Conservation (phyloP, 73 alveolate species). For the Paramecium pentaurelia region DNA sequence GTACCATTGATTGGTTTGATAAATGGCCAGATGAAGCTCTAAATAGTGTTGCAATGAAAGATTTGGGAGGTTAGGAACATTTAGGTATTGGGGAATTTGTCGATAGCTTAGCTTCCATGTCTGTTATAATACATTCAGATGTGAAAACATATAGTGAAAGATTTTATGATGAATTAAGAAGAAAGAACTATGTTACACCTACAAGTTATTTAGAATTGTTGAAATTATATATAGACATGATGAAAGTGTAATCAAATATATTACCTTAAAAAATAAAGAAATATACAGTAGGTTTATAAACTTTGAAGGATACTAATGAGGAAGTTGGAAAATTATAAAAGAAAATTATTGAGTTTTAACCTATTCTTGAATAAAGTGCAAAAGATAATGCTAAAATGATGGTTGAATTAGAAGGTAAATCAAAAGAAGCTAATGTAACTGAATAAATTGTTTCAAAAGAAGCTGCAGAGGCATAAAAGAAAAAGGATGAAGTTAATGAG, state of each 20-base stretch:
- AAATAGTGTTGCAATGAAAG: constrained; percentile 97
- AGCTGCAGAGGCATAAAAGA: constrained; percentile 89
- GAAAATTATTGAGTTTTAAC: constrained; percentile 81
- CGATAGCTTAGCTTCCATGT: constrained; percentile 78
- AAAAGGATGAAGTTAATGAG: constrained; percentile 74
- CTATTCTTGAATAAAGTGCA: constrained; percentile 88
- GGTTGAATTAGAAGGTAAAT: constrained; percentile 90
- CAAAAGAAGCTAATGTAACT: constrained; percentile 89
- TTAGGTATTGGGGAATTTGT: constrained; percentile 75
- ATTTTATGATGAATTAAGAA: constrained; percentile 91
- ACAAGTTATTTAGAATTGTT: constrained; percentile 98
- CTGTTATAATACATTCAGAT: constrained; percentile 89
- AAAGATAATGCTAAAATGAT: constrained; percentile 91
- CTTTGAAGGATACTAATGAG: constrained; percentile 95
- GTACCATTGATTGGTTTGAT: constrained; percentile 95
- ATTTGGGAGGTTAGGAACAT: constrained; percentile 63
- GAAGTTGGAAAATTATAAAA: constrained; percentile 95
- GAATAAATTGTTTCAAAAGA: constrained; percentile 91
- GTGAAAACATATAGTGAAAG: constrained; percentile 79
- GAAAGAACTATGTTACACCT: constrained; percentile 99
- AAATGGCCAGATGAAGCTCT: constrained; percentile 97
- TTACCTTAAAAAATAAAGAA: constrained; percentile 93
- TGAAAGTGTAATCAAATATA: constrained; percentile 85
- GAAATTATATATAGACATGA: constrained; percentile 95
- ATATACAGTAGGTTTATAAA: constrained; percentile 92